Percentiles rank a stretch among this genome's conserved stretches.
These are phyloP conservation scores for Parietaria judaica DNA, from an alignment of 306 rosid species.

Conservation along the genomic window DNA sequence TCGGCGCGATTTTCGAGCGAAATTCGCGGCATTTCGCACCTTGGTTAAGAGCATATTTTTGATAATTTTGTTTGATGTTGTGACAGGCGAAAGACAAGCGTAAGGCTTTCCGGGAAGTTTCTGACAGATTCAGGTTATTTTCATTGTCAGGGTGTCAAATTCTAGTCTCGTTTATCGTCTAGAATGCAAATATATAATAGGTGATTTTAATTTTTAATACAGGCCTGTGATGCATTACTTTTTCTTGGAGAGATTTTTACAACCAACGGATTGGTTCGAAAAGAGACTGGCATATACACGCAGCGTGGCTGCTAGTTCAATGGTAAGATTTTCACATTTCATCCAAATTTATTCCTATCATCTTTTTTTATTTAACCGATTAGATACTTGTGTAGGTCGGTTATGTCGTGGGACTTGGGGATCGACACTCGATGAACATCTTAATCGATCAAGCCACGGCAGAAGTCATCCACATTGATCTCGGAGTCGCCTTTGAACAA, in stretches of 20 bases:
- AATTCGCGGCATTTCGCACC: too few relatives aligned
- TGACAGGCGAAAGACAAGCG: conserved; percentile 87
- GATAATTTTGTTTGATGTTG: neutral
- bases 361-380: neutral
- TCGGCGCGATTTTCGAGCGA: too few relatives aligned
- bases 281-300: conserved; percentile 85
- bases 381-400: conserved; percentile 55
- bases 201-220: conserved; percentile 19
- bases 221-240: conserved; percentile 96
- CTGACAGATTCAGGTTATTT: conserved; percentile 44
- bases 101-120: conserved; percentile 74
- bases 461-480: conserved; percentile 96
- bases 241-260: conserved; percentile 89
- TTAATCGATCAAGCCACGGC: conserved; percentile 88
- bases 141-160: conserved; percentile 1
- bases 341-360: neutral
- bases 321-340: conserved; percentile 44
- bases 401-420: conserved; percentile 89
- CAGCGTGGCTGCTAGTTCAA: conserved; percentile 95
- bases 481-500: conserved; percentile 97
- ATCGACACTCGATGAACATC: conserved; percentile 87
- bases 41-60: too few relatives aligned
- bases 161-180: conserved; percentile 16
- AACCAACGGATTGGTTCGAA: conserved; percentile 94
- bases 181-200: conserved; percentile 9